Percentiles rank a stretch among this genome's conserved stretches.
These are phyloP conservation scores for Xylaria telfairii DNA, from an alignment of 495 filamentous ascomycete genomes.

Conservation along the genomic window DNA sequence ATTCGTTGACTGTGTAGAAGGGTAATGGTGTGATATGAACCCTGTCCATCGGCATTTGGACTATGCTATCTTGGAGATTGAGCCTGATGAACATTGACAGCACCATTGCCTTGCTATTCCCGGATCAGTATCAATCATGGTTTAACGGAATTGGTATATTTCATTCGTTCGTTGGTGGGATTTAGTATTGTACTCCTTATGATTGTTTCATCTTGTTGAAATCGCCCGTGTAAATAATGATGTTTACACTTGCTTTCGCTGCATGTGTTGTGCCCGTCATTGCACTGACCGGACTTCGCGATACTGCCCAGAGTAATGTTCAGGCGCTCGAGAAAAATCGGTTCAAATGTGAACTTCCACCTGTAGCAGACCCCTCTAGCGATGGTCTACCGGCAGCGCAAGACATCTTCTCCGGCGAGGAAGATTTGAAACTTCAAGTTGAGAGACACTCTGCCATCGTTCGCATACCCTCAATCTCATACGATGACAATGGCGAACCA, in stretches of 20 bases:
- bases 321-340: neutral
- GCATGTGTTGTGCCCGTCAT: conserved; percentile 28
- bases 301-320: conserved; percentile 22
- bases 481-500: conserved; percentile 43
- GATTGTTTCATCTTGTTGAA: neutral
- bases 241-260: conserved; percentile 30
- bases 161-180: no score
- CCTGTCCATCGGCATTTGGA: conserved; percentile 36
- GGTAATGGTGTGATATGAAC: conserved; percentile 36
- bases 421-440: conserved; percentile 43
- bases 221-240: conserved; percentile 25
- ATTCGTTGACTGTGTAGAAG: neutral
- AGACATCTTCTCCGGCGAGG: conserved; percentile 39
- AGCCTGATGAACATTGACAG: neutral
- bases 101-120: neutral
- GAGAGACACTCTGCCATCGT: conserved; percentile 44
- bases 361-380: conserved; percentile 35
- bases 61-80: conserved; percentile 9
- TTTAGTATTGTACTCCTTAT: no score
- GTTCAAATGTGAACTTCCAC: conserved; percentile 40
- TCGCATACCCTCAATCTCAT: conserved; percentile 43
- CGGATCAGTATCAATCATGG: no score
- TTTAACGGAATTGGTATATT: neutral
- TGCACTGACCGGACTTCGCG: conserved; percentile 27
- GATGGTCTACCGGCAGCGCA: conserved; percentile 41